Evolutionary conservation across 2,329 filamentous ascomycete species (phyloP), one percentile per base, ranked within the genome.

Genomic region (Pseudocercospora pini-densiflorae): DNA sequence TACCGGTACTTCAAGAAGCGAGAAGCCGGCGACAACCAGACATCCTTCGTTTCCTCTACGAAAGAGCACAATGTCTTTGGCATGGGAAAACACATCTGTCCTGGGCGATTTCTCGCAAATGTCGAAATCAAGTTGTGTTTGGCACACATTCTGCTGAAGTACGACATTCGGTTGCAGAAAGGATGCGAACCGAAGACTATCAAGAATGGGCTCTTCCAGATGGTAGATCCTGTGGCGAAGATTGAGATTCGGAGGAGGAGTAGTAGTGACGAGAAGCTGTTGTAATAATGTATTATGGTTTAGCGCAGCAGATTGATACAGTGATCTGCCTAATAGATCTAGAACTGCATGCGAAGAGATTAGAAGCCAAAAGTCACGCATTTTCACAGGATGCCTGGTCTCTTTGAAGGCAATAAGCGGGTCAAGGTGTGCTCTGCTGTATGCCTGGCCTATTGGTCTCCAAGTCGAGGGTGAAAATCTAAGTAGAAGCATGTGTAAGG

Each of bases 91-190:
- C 74, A 78, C 59, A 74, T 73, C 12, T 78, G 78, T 59, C 77
- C 77, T 9, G 77, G 78, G 1, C 69, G 77, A 12, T 79, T 79
- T 65, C 76, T 80, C 45, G 77, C 76, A 12, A 63, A 69, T 8
- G 74, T 74, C 36, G 75, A 77, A 64, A 71, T 79, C 59, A 79
- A 79, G 64, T 60, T 80, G n/a, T 72, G 69, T 23, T 71, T 77
- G 62, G 62, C 33, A n/a, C 62, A 64, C 36, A 59, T 79, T 23
- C 63, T 79, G 45, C 63, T 78, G 27, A 73, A 76, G 62, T 79
- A 79, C 63, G 77, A 80, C 62, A 23, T 65, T 19, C 31, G 63
- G 12, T 29, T 63, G 14, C 40, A 29, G 1, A 23, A 51, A 31
- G 53, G 62, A 1, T 64, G 58, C 45, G 21, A 16, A n/a, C 54